Conservation (phyloP, 2,329 filamentous ascomycete species). For the Aspergillus japonicus region DNA sequence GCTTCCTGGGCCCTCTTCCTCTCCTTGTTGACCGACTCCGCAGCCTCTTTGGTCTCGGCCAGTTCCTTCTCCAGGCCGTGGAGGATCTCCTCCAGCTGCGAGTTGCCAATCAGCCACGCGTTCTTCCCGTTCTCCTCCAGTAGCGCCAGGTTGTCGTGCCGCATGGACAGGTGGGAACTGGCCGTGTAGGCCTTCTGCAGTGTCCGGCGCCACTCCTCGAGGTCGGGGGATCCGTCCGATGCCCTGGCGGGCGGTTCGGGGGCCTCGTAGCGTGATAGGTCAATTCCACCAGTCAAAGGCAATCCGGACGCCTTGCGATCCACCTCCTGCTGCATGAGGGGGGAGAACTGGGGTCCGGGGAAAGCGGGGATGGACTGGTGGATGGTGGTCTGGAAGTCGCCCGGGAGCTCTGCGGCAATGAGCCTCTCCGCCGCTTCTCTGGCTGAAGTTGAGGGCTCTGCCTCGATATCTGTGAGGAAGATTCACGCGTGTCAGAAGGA, state of each 20-base stretch:
- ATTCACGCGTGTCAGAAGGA: constrained; percentile 15
- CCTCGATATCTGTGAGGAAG: constrained; percentile 70
- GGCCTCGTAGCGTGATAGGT: constrained; percentile 79
- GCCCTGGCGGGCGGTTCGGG: constrained; percentile 57
- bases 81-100: constrained; percentile 71
- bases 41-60: constrained; percentile 62
- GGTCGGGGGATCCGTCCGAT: constrained; percentile 31
- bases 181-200: constrained; percentile 58
- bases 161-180: constrained; percentile 56
- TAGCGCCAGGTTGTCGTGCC: constrained; percentile 65
- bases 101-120: constrained; percentile 85
- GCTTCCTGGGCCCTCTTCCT: constrained; percentile 69
- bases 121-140: constrained; percentile 82
- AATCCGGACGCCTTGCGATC: constrained; percentile 61
- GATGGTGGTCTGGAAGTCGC: constrained; percentile 48
- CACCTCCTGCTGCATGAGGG: constrained; percentile 67
- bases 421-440: constrained; percentile 67
- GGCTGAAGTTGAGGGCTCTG: constrained; percentile 60
- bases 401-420: constrained; percentile 64
- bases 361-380: constrained; percentile 60
- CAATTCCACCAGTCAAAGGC: constrained; percentile 64
- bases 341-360: constrained; percentile 59
- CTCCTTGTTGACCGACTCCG: constrained; percentile 70
- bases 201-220: constrained; percentile 51
- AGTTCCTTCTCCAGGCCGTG: constrained; percentile 72